Evolutionary conservation across 768 basidiomycete genomes (phyloP).

Genomic region (Symmetrospora coprosmae): DNA sequence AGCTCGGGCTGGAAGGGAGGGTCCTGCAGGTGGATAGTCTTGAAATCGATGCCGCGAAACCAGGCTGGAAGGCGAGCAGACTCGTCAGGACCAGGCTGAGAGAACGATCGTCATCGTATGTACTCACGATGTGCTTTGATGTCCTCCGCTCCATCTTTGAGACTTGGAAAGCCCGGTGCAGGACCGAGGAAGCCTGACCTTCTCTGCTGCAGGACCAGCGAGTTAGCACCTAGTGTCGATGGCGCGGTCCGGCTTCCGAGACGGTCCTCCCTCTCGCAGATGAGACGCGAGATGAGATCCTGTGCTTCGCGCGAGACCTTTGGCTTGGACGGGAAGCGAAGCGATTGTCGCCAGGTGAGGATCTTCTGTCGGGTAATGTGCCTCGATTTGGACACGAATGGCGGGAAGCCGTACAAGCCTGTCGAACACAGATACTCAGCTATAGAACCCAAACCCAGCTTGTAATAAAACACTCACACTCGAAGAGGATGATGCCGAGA

Average conservation of each 20-base stretch:
- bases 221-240: slow-evolving; percentile 60
- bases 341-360: slow-evolving; percentile 77
- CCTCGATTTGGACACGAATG: slow-evolving; percentile 86
- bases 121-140: slow-evolving; percentile 54
- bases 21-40: slow-evolving; percentile 62
- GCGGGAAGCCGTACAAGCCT: slow-evolving; percentile 56
- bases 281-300: slow-evolving; percentile 69
- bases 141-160: slow-evolving; percentile 63
- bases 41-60: slow-evolving; percentile 84
- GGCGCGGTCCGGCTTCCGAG: slow-evolving; percentile 60
- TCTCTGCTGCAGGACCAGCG: slow-evolving; percentile 57
- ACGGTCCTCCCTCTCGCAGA: slow-evolving; percentile 91
- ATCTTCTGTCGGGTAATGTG: slow-evolving; percentile 95
- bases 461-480: slow-evolving; percentile 36
- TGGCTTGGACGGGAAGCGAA: slow-evolving; percentile 74
- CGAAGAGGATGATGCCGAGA: slow-evolving; percentile 89
- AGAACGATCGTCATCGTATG: background rate
- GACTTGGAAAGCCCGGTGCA: slow-evolving; percentile 22
- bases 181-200: slow-evolving; percentile 54
- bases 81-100: slow-evolving; percentile 48
- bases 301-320: slow-evolving; percentile 73
- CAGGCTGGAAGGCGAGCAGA: slow-evolving; percentile 41
- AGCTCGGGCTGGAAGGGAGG: slow-evolving; percentile 86
- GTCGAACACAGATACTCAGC: background rate
- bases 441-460: background rate